These are phyloP conservation scores for Scleroderma bovista DNA, from an alignment of 768 basidiomycete species.

Conservation along the genomic window DNA sequence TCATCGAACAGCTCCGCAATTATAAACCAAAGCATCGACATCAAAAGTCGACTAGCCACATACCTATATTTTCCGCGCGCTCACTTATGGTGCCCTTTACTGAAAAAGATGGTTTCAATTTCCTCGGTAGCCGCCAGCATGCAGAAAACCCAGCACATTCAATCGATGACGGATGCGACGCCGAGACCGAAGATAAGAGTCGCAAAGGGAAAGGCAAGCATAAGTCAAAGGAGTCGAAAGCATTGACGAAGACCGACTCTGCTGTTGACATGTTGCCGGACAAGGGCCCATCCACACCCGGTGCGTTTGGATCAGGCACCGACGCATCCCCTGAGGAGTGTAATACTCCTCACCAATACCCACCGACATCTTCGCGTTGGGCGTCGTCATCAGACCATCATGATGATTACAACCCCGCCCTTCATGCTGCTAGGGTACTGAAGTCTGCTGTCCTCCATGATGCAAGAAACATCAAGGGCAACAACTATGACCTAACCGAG, in stretches of 20 bases:
- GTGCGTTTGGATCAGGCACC: neutral
- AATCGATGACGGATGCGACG: conserved; percentile 27
- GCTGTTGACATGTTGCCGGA: conserved; percentile 5
- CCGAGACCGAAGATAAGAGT: conserved; percentile 21
- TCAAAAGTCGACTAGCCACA: conserved; percentile 33
- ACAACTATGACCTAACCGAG: conserved; percentile 36
- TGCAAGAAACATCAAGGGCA: conserved; percentile 62
- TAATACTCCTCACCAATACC: conserved; percentile 32
- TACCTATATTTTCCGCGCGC: conserved; percentile 35
- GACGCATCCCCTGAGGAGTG: conserved; percentile 6
- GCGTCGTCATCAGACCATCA: conserved; percentile 16
- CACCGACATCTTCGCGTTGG: conserved; percentile 25
- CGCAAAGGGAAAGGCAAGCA: conserved; percentile 28
- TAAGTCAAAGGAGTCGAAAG: conserved; percentile 5
- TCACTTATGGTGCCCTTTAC: conserved; percentile 28
- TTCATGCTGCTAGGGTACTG: conserved; percentile 57
- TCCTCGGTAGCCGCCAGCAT: conserved; percentile 28
- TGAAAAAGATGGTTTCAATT: conserved; percentile 41
- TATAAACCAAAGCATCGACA: conserved; percentile 48
- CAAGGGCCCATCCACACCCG: conserved; percentile 8
- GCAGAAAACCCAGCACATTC: conserved; percentile 16
- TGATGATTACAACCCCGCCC: conserved; percentile 36
- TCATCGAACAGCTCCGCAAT: conserved; percentile 62
- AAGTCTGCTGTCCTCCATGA: conserved; percentile 72
- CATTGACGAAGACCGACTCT: conserved; percentile 3